Evolutionary conservation across 352 stramenopile species (phyloP).

Genomic region (Pythium vanterpoolii): DNA sequence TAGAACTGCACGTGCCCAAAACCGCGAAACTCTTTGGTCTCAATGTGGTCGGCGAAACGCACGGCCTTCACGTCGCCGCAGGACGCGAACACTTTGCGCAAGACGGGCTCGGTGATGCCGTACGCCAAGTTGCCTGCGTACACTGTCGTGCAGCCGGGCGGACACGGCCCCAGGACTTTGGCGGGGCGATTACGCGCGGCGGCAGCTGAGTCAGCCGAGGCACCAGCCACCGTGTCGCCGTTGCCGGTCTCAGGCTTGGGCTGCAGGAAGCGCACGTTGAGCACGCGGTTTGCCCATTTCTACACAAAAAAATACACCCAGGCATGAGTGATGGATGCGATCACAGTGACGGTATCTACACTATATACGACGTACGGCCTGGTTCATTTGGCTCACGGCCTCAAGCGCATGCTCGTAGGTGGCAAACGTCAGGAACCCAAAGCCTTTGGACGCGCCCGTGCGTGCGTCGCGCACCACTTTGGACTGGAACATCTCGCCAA

Average conservation of each 20-base stretch:
- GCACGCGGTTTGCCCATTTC: conserved; percentile 80
- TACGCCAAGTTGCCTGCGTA: conserved; percentile 98
- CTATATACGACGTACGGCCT: conserved; percentile 29
- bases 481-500: conserved; percentile 84
- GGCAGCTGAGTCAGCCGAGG: neutral
- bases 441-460: conserved; percentile 66
- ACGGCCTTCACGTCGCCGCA: conserved; percentile 78
- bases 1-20: conserved; percentile 94
- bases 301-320: conserved; percentile 11
- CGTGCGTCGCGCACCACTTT: conserved; percentile 77
- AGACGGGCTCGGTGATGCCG: conserved; percentile 86
- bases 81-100: conserved; percentile 78
- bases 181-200: conserved; percentile 18
- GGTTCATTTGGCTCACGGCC: conserved; percentile 72
- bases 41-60: conserved; percentile 82
- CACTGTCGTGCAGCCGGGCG: conserved; percentile 88
- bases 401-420: conserved; percentile 79
- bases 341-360: neutral
- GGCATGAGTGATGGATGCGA: neutral
- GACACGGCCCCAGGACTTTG: conserved; percentile 63
- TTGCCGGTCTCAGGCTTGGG: conserved; percentile 40
- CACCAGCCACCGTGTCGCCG: neutral
- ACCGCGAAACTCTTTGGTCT: conserved; percentile 82
- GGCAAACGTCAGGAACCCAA: conserved; percentile 83
- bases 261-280: conserved; percentile 84